Percentiles rank a stretch among this genome's conserved stretches.
These are phyloP conservation scores for Taphrina communis DNA, from an alignment of 1,139 yeast genomes.

Conservation along the genomic window DNA sequence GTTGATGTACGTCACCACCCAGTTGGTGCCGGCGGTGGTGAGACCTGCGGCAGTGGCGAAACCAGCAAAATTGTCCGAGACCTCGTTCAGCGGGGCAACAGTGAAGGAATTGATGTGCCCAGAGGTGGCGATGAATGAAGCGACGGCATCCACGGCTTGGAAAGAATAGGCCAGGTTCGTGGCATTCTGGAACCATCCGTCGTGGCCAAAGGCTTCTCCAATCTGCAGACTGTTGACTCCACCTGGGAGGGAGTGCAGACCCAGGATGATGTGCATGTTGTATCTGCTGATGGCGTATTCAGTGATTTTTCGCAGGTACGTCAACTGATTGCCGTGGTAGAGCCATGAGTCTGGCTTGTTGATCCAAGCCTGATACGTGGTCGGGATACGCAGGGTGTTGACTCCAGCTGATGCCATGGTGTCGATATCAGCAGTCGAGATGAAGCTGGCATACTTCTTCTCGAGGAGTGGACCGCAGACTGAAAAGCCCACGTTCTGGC, in stretches of 20 bases:
- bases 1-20: constrained; percentile 16
- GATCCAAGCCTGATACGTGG: constrained; percentile 88
- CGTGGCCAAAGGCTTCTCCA: constrained; percentile 8
- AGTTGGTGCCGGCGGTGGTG: background rate
- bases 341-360: constrained; percentile 42
- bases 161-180: constrained; percentile 4
- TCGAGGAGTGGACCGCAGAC: constrained; percentile 56
- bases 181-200: constrained; percentile 17
- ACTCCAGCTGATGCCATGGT: constrained; percentile 72
- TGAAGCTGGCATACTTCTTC: constrained; percentile 75
- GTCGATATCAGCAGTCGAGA: constrained; percentile 70
- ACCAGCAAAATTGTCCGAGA: constrained; percentile 8
- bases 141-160: constrained; percentile 10
- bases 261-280: constrained; percentile 17
- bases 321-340: constrained; percentile 14
- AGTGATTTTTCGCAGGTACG: constrained; percentile 5
- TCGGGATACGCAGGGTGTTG: constrained; percentile 83
- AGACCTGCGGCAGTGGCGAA: constrained; percentile 23
- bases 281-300: constrained; percentile 2
- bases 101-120: constrained; percentile 4
- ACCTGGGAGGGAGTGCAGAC: constrained; percentile 12
- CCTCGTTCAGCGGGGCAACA: constrained; percentile 7
- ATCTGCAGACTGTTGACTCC: constrained; percentile 9
- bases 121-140: constrained; percentile 1
- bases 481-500: constrained; percentile 61